Conservation (phyloP, 305 asterid species). For the Fraxinus angustifolia region DNA sequence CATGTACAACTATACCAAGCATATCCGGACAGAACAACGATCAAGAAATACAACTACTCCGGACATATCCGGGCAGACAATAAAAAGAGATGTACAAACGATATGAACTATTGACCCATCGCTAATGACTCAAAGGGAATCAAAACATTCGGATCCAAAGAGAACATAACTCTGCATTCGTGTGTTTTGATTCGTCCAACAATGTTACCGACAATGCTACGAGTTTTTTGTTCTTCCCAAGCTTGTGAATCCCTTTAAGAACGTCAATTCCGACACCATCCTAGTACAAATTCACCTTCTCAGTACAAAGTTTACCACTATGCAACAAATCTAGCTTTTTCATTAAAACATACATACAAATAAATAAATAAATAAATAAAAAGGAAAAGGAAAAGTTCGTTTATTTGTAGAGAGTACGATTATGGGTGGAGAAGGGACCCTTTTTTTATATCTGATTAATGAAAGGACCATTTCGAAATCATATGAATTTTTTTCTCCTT, state of each 20-base stretch:
- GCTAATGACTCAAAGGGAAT: no score
- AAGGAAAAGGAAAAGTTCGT: not conserved
- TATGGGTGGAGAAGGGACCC: not conserved
- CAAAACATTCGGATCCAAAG: no score
- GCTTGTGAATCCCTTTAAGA: not conserved
- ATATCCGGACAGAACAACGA: no score
- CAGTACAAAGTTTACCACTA: slow-evolving; percentile 7
- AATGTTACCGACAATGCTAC: no score
- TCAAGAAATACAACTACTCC: no score
- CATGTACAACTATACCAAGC: no score
- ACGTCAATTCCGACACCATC: not conserved
- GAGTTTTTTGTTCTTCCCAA: slow-evolving; percentile 3
- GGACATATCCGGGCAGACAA: no score
- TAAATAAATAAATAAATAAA: not conserved
- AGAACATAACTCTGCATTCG: no score
- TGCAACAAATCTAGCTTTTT: slow-evolving; percentile 21
- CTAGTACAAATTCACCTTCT: not conserved
- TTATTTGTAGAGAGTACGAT: slow-evolving; percentile 7
- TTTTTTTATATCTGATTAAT: not conserved
- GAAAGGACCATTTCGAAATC: slow-evolving; percentile 21
- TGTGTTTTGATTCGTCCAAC: no score
- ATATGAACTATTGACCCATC: no score
- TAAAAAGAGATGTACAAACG: no score
- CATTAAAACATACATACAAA: not conserved
- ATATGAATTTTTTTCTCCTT: not conserved